Base-by-base conservation (phyloP, 2,329 filamentous ascomycete species). In the Fusarium begoniae region DNA sequence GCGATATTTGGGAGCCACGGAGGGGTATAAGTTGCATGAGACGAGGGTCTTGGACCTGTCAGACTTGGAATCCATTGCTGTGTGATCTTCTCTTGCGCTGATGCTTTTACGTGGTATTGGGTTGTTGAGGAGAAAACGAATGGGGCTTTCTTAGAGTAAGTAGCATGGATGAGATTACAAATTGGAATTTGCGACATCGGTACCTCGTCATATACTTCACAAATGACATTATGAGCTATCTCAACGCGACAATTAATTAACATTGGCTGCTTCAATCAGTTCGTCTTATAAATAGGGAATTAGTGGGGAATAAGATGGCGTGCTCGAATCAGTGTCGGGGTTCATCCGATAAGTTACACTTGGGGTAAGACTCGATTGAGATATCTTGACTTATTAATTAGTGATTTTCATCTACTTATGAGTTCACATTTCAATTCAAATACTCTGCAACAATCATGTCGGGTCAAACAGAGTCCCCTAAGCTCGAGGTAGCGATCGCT, bases 401-500 rank as follows among this genome's bases (percentile, higher is more conserved):
- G 80, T 8, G 6, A 30, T 15, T 6, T 5, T 44, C 22, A 15
- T 44, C 20, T 44, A 44, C 53, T 56, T 56, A 32, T 56, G 22
- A 6, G 8, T 15, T 13, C 14, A 41, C 8, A 3, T 10, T 35
- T 48, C 7, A 17, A 0, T 17, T 30, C 4, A 6, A 3, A 30
- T 48, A 0, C 7, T 28, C 20, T n/a, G 6, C 5, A 10, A 2
- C 18, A 13, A 18, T 6, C 24, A 55, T 55, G 51, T 7, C 51
- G 4, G 0, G 1, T n/a, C 51, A 43, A 30, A 11, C 10, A 14
- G 37, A 55, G 10, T 55, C 37, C 2, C 15, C 26, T n/a, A 43
- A 43, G 20, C 51, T 55, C 11, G 24, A 55, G 20, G 26, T 88
- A 11, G 83, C 85, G 44, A 86, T 89, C 50, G 79, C 85, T 6